Evolutionary conservation across 495 filamentous ascomycete species (phyloP).

Genomic region (Saxophila tyrrhenica): DNA sequence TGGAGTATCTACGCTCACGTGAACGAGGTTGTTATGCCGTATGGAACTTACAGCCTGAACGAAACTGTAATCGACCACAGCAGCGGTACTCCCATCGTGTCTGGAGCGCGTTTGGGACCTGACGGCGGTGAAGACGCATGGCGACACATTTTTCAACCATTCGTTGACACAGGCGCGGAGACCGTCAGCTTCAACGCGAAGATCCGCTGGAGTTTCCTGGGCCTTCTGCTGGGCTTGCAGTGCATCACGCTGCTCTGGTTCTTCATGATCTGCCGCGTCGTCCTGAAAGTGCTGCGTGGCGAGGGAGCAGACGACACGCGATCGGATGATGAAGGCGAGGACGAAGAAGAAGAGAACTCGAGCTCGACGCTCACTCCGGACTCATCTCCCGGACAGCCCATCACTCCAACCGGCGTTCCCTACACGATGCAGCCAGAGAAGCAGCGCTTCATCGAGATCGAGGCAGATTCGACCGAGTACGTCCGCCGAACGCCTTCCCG

Average conservation of each 20-base stretch:
- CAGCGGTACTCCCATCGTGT: constrained; percentile 22
- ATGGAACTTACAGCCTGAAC: constrained; percentile 51
- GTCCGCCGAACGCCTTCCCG: background rate
- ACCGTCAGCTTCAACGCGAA: constrained; percentile 63
- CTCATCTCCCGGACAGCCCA: background rate
- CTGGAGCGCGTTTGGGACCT: constrained; percentile 40
- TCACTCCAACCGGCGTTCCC: background rate
- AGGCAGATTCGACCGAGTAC: constrained; percentile 1
- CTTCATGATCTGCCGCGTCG: constrained; percentile 71
- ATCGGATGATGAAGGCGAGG: constrained; percentile 74
- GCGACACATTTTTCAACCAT: constrained; percentile 56
- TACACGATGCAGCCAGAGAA: background rate
- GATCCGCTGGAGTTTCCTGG: constrained; percentile 65
- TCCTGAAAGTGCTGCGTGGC: constrained; percentile 60
- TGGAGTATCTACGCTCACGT: constrained; percentile 71
- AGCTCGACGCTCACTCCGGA: background rate
- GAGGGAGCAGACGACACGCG: constrained; percentile 74
- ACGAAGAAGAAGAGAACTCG: constrained; percentile 41
- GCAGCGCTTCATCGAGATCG: constrained; percentile 16
- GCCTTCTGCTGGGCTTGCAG: constrained; percentile 66
- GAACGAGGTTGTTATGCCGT: constrained; percentile 42
- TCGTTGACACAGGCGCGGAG: constrained; percentile 49
- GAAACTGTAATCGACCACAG: constrained; percentile 27
- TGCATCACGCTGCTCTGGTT: constrained; percentile 79
- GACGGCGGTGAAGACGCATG: constrained; percentile 46